Percentiles rank a stretch among this genome's conserved stretches.
phyloP scores from a whole-genome alignment of 208 protist genomes.

The Perkinsela sp. region DNA sequence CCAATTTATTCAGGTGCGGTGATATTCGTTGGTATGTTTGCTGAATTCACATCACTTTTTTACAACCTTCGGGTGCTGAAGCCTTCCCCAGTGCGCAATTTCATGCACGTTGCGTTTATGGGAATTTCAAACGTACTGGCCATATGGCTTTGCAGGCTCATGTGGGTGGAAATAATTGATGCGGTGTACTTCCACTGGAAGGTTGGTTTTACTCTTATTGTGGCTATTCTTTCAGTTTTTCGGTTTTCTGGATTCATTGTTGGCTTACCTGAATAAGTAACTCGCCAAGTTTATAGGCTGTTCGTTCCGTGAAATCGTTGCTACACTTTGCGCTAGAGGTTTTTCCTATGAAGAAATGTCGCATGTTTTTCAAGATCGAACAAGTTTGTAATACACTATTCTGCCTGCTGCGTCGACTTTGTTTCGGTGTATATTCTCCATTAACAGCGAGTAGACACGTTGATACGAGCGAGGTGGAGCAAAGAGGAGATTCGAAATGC shows the following conservation, averaged over 20 bases:
- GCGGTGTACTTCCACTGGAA: not conserved
- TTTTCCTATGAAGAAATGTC: too few relatives aligned
- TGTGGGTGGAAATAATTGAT: not conserved
- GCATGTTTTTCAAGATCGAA: too few relatives aligned
- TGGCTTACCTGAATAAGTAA: too few relatives aligned
- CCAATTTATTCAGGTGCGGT: not conserved
- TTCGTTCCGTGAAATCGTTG: too few relatives aligned
- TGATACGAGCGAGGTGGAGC: too few relatives aligned
- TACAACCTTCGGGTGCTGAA: not conserved
- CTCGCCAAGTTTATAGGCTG: too few relatives aligned
- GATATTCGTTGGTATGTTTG: not conserved
- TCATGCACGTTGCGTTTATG: not conserved
- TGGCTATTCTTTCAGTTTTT: not conserved
- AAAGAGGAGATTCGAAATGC: too few relatives aligned
- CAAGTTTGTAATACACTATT: too few relatives aligned
- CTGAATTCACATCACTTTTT: not conserved
- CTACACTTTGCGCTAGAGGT: too few relatives aligned
- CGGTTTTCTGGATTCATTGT: not conserved
- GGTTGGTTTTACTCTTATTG: not conserved
- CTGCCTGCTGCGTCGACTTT: too few relatives aligned
- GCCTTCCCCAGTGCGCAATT: not conserved
- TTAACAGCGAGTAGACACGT: too few relatives aligned
- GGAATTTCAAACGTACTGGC: not conserved
- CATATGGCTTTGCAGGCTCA: not conserved
- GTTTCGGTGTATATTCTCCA: too few relatives aligned